Evolutionary conservation across 2,329 filamentous ascomycete genomes (phyloP).

Genomic region (Akanthomyces muscarius): DNA sequence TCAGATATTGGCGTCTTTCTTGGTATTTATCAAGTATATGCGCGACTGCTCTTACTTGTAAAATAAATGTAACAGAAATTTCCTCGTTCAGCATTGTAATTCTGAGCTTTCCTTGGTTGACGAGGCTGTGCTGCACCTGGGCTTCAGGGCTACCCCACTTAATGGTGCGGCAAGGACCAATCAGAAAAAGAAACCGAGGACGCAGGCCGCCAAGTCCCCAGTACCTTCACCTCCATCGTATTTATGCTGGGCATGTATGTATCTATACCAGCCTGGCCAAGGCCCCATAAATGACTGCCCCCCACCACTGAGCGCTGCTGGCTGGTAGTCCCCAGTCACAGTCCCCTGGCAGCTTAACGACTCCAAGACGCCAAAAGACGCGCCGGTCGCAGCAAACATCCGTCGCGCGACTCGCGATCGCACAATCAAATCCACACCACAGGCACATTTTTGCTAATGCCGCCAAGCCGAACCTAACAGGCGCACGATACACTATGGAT

Average conservation of each 20-base stretch:
- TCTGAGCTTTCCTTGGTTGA: too few species aligned
- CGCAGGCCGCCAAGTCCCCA: too few species aligned
- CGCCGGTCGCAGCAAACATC: conserved; percentile 28
- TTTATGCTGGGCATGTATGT: not conserved
- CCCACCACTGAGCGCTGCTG: not conserved
- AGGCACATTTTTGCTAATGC: conserved; percentile 21
- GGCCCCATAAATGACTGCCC: conserved; percentile 1
- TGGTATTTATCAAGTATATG: too few species aligned
- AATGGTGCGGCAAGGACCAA: not conserved
- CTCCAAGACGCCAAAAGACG: conserved; percentile 22
- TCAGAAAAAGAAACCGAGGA: not conserved
- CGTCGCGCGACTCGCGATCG: conserved; percentile 24
- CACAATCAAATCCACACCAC: conserved; percentile 18
- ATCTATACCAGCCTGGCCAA: not conserved
- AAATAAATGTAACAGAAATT: too few species aligned
- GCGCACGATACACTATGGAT: conserved; percentile 43
- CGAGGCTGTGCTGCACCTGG: too few species aligned
- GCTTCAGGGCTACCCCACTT: not conserved
- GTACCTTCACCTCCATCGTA: not conserved
- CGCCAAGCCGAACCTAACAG: conserved; percentile 3
- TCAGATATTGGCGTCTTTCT: too few species aligned
- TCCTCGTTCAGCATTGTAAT: too few species aligned
- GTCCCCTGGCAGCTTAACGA: conserved; percentile 13
- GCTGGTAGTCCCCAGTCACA: not conserved
- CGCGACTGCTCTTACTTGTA: too few species aligned